Evolutionary conservation across 73 alveolate species (phyloP), one percentile per base, ranked within the genome.

Genomic region (Paramecium biaurelia): DNA sequence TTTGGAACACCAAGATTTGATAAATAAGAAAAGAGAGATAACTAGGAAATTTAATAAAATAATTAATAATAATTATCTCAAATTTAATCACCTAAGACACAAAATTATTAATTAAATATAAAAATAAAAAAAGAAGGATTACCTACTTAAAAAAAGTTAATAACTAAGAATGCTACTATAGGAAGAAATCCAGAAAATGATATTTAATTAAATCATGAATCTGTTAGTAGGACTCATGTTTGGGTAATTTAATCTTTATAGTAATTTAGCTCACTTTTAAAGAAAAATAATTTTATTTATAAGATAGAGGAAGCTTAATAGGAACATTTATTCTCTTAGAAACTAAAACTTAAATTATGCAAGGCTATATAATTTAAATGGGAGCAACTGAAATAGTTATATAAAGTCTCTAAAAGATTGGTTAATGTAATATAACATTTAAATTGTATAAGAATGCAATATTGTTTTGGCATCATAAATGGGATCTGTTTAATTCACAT

Each of bases 1-100:
- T 79, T 79, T 79, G 90, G 90, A 3, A 74, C 87, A 18, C 87
- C 87, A 4, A 74, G 38, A 74, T 74, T 74, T 41, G 87, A 74
- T 74, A 28, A 35, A 74, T 37, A 74, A 74, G 84, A 32, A 3
- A 30, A 32, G 23, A 53, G 18, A n/a, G 68, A 53, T 5, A 5
- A 15, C 2, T 21, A 53, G 8, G 68, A 53, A 18, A n/a, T 53
- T 1, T 1, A 20, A 4, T 20, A 53, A 18, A 53, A 53, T 15
- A 24, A 67, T 67, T 26, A 15, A 67, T n/a, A 67, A 67, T 67
- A 67, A 67, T 67, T 2, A 26, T 67, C 0, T 14, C 14, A 35
- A 72, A 12, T 9, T 34, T 72, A 32, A 34, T 35, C 86, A 72
- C 45, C 38, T n/a, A 37, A 14, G 5, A 11, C 63, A 34, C n/a